phyloP scores from a whole-genome alignment of 306 rosid species.

The Ceratonia siliqua region DNA sequence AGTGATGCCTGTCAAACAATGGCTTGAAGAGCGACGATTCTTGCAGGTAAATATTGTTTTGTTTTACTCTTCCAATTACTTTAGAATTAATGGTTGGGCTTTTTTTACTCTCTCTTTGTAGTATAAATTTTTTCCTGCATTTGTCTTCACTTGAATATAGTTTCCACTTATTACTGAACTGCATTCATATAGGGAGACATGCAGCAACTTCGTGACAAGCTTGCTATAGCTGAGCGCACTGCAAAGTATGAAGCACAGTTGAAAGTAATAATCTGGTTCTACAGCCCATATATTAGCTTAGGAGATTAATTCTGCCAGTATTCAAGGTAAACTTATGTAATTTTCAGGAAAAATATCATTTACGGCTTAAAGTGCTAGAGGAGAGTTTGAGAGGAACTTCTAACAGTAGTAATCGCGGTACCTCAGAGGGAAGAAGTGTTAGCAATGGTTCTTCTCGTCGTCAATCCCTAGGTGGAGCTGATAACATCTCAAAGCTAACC shows the following conservation, averaged over 20 bases:
- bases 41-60: conserved; percentile 60
- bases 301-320: conserved; percentile 41
- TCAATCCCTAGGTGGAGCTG: conserved; percentile 96
- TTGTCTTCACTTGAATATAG: conserved; percentile 7
- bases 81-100: conserved; percentile 3
- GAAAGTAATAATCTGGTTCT: conserved; percentile 75
- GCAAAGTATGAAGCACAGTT: conserved; percentile 93
- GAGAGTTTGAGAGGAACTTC: conserved; percentile 90
- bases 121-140: conserved; percentile 2
- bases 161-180: conserved; percentile 33
- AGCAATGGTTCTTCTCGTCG: conserved; percentile 96
- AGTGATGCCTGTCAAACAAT: conserved; percentile 99
- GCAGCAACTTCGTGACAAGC: conserved; percentile 99
- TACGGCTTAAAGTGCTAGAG: conserved; percentile 92
- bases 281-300: conserved; percentile 41
- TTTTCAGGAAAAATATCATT: conserved; percentile 84
- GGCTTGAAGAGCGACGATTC: conserved; percentile 98
- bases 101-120: background rate
- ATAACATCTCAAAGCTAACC: conserved; percentile 68
- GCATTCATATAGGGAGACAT: conserved; percentile 79
- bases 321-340: conserved; percentile 39
- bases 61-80: conserved; percentile 17
- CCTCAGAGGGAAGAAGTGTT: conserved; percentile 74
- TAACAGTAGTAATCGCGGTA: conserved; percentile 65
- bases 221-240: conserved; percentile 78